phyloP scores from a whole-genome alignment of 192 early-diverging fungal genomes.

The Globomyces pollinis-pini region DNA sequence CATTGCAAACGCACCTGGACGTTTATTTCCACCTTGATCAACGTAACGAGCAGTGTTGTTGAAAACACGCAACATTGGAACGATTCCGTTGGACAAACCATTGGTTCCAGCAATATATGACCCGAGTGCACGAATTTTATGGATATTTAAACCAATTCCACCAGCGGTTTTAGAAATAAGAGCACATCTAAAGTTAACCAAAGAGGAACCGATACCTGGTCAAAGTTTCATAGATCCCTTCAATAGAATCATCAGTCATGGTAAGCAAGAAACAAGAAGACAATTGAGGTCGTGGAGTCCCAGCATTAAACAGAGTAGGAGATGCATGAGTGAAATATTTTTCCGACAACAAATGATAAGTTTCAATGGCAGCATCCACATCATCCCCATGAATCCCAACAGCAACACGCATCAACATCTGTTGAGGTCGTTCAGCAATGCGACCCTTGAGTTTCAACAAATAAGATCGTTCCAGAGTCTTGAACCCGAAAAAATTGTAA shows the following conservation, averaged over 20 bases:
- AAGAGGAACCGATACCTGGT: no score
- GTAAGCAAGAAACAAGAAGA: conserved; percentile 93
- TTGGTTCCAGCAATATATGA: conserved; percentile 98
- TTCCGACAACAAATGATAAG: conserved; percentile 84
- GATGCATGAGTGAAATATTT: conserved; percentile 95
- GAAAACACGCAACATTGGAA: conserved; percentile 96
- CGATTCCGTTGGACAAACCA: conserved; percentile 89
- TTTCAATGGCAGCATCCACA: conserved; percentile 87
- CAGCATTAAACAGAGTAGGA: conserved; percentile 97
- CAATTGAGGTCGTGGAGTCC: conserved; percentile 90
- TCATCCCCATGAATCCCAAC: conserved; percentile 94
- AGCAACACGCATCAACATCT: conserved; percentile 96
- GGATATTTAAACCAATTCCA: conserved; percentile 95
- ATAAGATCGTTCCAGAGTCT: conserved; percentile 95
- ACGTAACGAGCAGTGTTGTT: conserved; percentile 99
- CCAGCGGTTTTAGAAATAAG: conserved; percentile 98
- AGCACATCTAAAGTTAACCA: no score
- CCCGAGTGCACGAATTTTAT: conserved; percentile 89
- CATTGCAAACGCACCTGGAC: conserved; percentile 95
- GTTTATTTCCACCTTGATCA: conserved; percentile 99
- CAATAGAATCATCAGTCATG: conserved; percentile 95
- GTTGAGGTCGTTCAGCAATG: conserved; percentile 92
- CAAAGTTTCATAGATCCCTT: conserved; percentile 97
- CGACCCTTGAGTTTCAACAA: conserved; percentile 79
- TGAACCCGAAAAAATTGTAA: conserved; percentile 99